A percentile compares a stretch with the other conserved stretches of the same genome.
phyloP scores from a whole-genome alignment of 202 grass and related monocot genomes.

The Bolboschoenoplectus hybrid region DNA sequence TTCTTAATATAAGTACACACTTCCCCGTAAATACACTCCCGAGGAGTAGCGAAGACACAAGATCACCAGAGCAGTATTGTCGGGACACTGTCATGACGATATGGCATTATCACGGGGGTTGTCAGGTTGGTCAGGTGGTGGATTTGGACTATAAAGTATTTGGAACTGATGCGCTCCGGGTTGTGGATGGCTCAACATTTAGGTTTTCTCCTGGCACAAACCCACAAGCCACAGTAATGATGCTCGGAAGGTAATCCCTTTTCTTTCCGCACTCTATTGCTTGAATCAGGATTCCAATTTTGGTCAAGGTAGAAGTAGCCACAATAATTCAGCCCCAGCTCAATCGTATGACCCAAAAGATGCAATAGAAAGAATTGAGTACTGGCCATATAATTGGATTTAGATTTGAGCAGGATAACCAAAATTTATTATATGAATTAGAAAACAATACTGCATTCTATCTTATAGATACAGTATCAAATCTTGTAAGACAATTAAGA shows the following conservation, averaged over 20 bases:
- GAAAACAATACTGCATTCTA: too few relatives aligned
- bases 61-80: conserved; percentile 76
- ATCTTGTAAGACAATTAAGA: not conserved
- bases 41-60: conserved; percentile 57
- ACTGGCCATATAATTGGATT: not conserved
- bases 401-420: too few relatives aligned
- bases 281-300: not conserved
- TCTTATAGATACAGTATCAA: too few relatives aligned
- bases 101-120: conserved; percentile 81
- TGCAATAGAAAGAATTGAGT: not conserved
- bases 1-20: conserved; percentile 48
- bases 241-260: conserved; percentile 68
- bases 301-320: not conserved
- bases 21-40: conserved; percentile 84
- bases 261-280: not conserved
- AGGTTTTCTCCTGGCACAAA: conserved; percentile 75
- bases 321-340: not conserved
- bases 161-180: conserved; percentile 50
- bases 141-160: conserved; percentile 69
- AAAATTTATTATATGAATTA: too few relatives aligned
- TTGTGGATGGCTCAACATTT: conserved; percentile 80
- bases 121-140: conserved; percentile 68
- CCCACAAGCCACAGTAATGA: conserved; percentile 92
- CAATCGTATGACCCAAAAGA: not conserved
- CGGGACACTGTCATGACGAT: conserved; percentile 85